These are phyloP conservation scores for Discostella pseudostelligera DNA, from an alignment of 108 stramenopile species.

Conservation along the genomic window DNA sequence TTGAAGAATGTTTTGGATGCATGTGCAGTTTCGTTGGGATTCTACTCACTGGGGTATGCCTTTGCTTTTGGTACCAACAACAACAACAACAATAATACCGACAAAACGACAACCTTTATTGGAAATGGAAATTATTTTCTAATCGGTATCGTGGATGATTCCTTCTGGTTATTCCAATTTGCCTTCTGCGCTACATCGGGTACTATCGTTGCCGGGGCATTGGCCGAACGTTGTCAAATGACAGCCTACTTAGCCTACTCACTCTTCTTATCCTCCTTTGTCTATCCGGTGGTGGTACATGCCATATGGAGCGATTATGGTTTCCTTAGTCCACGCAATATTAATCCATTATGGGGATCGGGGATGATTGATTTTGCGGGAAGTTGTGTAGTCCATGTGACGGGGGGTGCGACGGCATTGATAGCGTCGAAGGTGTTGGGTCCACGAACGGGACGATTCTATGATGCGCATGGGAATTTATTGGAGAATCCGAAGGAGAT, in stretches of 20 bases:
- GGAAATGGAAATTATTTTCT: conserved; percentile 57
- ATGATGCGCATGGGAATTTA: conserved; percentile 71
- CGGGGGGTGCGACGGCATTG: conserved; percentile 86
- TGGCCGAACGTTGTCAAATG: conserved; percentile 90
- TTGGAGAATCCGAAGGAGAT: conserved; percentile 61
- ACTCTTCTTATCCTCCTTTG: conserved; percentile 52
- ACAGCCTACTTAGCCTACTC: conserved; percentile 59
- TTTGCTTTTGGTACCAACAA: conserved; percentile 72
- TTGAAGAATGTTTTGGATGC: conserved; percentile 90
- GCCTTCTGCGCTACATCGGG: conserved; percentile 82
- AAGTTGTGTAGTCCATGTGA: conserved; percentile 93
- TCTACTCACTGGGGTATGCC: conserved; percentile 78
- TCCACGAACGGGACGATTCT: conserved; percentile 85
- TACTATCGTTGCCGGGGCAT: conserved; percentile 90
- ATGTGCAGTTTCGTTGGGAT: conserved; percentile 71
- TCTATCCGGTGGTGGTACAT: conserved; percentile 68
- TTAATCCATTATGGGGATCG: conserved; percentile 59
- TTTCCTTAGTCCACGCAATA: conserved; percentile 42
- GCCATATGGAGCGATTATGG: conserved; percentile 52
- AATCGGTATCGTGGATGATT: conserved; percentile 31
- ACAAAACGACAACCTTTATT: conserved; percentile 59
- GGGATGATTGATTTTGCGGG: conserved; percentile 93
- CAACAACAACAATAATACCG: conserved; percentile 29
- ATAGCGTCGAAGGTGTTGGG: conserved; percentile 84
- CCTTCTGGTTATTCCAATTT: conserved; percentile 85